Conservation (phyloP, 768 basidiomycete genomes). For the Mycena haematopus region DNA sequence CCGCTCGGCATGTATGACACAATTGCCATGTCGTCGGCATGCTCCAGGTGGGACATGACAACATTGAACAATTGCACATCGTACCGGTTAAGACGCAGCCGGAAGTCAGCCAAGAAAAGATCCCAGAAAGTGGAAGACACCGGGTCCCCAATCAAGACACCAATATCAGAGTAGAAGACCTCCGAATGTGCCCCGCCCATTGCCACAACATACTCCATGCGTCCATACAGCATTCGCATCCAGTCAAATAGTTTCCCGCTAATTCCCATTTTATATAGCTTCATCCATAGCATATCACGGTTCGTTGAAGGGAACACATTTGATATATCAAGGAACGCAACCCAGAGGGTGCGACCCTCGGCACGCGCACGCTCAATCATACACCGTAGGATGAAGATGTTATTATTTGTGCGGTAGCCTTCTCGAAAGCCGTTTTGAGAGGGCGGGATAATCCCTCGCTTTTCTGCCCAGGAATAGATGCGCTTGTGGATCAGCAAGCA, state of each 20-base stretch:
- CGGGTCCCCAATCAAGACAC: background rate
- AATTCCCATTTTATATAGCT: background rate
- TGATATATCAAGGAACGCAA: background rate
- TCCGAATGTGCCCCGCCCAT: no score
- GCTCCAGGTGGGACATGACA: background rate
- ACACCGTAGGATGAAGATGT: background rate
- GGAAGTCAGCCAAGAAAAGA: background rate
- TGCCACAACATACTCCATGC: background rate
- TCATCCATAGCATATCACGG: background rate
- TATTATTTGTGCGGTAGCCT: background rate
- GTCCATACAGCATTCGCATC: background rate
- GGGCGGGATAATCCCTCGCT: background rate
- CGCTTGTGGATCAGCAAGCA: background rate
- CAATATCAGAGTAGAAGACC: no score
- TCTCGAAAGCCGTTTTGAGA: background rate
- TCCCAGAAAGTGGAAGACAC: background rate
- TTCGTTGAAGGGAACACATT: background rate
- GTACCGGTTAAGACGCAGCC: background rate
- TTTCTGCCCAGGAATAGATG: no score
- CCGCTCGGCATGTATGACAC: background rate
- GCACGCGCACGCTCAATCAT: background rate
- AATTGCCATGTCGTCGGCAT: background rate
- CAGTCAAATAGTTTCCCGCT: background rate
- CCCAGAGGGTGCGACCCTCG: background rate
- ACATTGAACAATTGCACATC: background rate